Evolutionary conservation across 139 green algal species (phyloP), one percentile per base, ranked within the genome.

Genomic region (Chlorella sp.): DNA sequence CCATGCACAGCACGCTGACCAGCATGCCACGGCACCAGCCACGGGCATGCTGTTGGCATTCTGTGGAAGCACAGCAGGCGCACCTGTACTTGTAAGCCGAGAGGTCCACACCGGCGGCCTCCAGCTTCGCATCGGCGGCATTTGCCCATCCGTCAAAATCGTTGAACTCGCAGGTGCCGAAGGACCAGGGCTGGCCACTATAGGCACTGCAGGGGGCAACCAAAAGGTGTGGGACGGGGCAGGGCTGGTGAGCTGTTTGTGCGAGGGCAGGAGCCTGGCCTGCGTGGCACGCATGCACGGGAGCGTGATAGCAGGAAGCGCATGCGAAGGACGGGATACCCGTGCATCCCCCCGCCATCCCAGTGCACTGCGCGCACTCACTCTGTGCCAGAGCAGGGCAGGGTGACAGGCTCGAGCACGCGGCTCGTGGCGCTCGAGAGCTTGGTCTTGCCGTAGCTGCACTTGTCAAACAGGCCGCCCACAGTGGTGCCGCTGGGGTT

Each of bases 21-120:
- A n/a, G n/a, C n/a, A n/a, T n/a, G n/a, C n/a, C n/a, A n/a, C n/a
- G n/a, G n/a, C n/a, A n/a, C n/a, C n/a, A n/a, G n/a, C n/a, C n/a
- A n/a, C n/a, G n/a, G n/a, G n/a, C n/a, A n/a, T n/a, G n/a, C n/a
- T n/a, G n/a, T n/a, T n/a, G n/a, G n/a, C n/a, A n/a, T n/a, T n/a
- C n/a, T n/a, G n/a, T n/a, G n/a, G n/a, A n/a, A n/a, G n/a, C n/a
- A 60, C 11, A 32, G 25, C 26, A 20, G 39, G 23, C 25, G 6
- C 73, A 80, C 73, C 47, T 67, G 73, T 67, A 47, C 30, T 80
- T 67, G 73, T 80, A 80, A 11, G 2, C 21, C 47, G 41, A 18
- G 30, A 67, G 73, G 23, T 41, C 30, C 47, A 80, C 73, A 4
- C 73, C 73, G 26, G 13, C 12, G 3, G 47, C 41, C 26, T 1